phyloP scores from a whole-genome alignment of 2,329 filamentous ascomycete species.

The Cordyceps tenuipes region DNA sequence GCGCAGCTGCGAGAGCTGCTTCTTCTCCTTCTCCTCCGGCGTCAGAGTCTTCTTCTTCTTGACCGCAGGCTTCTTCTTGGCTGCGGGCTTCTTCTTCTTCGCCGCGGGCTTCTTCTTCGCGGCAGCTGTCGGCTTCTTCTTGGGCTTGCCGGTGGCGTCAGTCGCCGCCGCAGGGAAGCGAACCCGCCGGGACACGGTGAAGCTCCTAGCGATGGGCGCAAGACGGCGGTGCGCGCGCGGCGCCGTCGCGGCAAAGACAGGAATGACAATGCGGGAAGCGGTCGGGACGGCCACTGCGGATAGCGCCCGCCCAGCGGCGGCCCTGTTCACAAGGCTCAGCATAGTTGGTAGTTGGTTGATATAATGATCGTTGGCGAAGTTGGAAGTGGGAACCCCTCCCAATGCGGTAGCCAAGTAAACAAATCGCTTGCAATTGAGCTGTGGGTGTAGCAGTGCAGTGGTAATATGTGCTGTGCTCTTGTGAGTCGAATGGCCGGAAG shows the following conservation, averaged over 20 bases:
- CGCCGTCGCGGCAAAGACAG: constrained; percentile 15
- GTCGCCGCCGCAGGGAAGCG: constrained; percentile 18
- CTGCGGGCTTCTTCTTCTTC: constrained; percentile 21
- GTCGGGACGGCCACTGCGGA: constrained; percentile 15
- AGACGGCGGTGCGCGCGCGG: constrained; percentile 14
- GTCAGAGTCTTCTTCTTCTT: constrained; percentile 27
- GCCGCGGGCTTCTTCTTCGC: constrained; percentile 22
- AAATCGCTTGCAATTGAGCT: not conserved
- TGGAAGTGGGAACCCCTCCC: not conserved
- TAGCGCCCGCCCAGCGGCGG: constrained; percentile 28
- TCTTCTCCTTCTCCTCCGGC: constrained; percentile 30
- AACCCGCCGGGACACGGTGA: constrained; percentile 24
- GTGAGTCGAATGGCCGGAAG: not conserved
- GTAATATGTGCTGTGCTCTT: not conserved
- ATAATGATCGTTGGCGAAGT: not conserved
- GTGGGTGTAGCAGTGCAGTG: not conserved
- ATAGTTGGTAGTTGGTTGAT: constrained; percentile 20
- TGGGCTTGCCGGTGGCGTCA: constrained; percentile 17
- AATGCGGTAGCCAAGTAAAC: constrained; percentile 6
- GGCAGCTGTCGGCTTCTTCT: constrained; percentile 17
- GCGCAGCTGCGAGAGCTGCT: constrained; percentile 29
- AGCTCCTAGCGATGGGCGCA: constrained; percentile 20
- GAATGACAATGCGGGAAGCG: constrained; percentile 17
- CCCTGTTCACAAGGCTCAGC: constrained; percentile 34
- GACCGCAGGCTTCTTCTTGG: constrained; percentile 21